Percentiles rank a stretch among this genome's conserved stretches.
Evolutionary conservation across 2,329 filamentous ascomycete genomes (phyloP).

Genomic region (Colletotrichum liaoningense): DNA sequence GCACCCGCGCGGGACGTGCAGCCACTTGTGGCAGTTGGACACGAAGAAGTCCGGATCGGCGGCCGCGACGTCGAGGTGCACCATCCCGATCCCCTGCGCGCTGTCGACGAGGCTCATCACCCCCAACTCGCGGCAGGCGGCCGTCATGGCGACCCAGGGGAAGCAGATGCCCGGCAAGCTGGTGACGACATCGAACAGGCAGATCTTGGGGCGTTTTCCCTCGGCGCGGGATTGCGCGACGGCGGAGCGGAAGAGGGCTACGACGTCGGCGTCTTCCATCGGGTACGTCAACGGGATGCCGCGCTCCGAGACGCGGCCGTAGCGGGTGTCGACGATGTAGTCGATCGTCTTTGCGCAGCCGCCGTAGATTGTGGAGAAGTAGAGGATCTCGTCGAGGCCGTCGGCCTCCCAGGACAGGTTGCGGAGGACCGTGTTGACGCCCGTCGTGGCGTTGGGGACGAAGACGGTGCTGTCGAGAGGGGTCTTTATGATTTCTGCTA

Average conservation of each 20-base stretch:
- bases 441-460: slow-evolving; percentile 83
- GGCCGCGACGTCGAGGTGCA: slow-evolving; percentile 73
- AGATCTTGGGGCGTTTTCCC: slow-evolving; percentile 74
- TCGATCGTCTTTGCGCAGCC: slow-evolving; percentile 80
- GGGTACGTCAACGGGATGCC: slow-evolving; percentile 77
- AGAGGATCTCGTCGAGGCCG: slow-evolving; percentile 82
- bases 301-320: slow-evolving; percentile 53
- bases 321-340: slow-evolving; percentile 76
- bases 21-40: slow-evolving; percentile 92
- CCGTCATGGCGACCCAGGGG: slow-evolving; percentile 78
- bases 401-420: slow-evolving; percentile 76
- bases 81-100: slow-evolving; percentile 86
- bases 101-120: slow-evolving; percentile 84
- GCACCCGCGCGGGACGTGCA: slow-evolving; percentile 82
- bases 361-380: slow-evolving; percentile 83
- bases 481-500: slow-evolving; percentile 75
- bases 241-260: slow-evolving; percentile 68
- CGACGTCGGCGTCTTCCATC: slow-evolving; percentile 74
- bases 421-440: slow-evolving; percentile 82
- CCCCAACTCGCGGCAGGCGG: slow-evolving; percentile 72
- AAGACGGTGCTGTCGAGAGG: slow-evolving; percentile 77
- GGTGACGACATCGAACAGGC: slow-evolving; percentile 83
- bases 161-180: slow-evolving; percentile 83
- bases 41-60: slow-evolving; percentile 88
- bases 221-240: slow-evolving; percentile 63